phyloP scores from a whole-genome alignment of 371 early-diverging fungal species.

The Saksenaea vasiformis region DNA sequence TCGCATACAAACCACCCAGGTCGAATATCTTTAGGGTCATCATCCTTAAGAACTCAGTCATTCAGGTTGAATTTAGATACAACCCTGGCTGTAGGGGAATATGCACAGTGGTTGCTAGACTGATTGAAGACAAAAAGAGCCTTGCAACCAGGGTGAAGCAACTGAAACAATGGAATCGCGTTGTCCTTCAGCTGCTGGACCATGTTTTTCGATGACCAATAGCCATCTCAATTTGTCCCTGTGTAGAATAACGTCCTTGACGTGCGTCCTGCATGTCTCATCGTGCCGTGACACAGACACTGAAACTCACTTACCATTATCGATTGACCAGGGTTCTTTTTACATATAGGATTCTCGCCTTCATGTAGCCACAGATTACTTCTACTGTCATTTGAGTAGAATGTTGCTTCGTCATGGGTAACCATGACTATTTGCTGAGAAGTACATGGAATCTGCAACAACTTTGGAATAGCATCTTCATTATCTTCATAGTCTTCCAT shows the following conservation, averaged over 20 bases:
- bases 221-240: conserved; percentile 6
- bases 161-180: background rate
- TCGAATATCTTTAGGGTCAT: background rate
- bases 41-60: background rate
- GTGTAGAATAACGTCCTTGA: background rate
- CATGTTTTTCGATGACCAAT: conserved; percentile 8
- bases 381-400: conserved; percentile 15
- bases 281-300: conserved; percentile 12
- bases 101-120: background rate
- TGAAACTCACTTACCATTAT: conserved; percentile 18
- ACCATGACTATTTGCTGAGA: conserved; percentile 1
- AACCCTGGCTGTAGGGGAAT: background rate
- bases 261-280: background rate
- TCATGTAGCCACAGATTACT: background rate
- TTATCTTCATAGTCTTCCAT: conserved; percentile 2
- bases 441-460: too few relatives aligned
- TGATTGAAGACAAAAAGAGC: conserved; percentile 5
- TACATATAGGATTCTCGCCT: conserved; percentile 1
- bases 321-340: conserved; percentile 8
- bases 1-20: background rate
- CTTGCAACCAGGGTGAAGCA: background rate
- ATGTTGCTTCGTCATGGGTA: conserved; percentile 15
- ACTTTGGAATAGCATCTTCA: background rate
- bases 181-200: conserved; percentile 10
- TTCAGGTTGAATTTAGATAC: background rate